These are phyloP conservation scores for Casuarina cunninghamiana DNA, from an alignment of 306 rosid species.

Conservation along the genomic window DNA sequence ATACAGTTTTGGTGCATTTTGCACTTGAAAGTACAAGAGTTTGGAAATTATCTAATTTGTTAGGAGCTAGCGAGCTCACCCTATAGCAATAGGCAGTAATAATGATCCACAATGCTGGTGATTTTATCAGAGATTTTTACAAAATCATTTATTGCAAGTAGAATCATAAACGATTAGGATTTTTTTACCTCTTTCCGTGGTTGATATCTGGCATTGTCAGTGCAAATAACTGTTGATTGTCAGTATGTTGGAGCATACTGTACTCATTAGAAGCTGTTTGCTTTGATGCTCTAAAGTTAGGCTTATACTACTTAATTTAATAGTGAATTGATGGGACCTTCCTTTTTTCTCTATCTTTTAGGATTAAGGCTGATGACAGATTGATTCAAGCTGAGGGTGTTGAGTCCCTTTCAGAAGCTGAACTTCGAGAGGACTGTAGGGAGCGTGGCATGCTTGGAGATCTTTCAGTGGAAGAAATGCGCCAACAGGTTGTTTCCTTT, in stretches of 20 bases:
- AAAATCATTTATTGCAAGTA: not conserved
- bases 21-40: not conserved
- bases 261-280: not conserved
- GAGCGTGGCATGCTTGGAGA: slow-evolving; percentile 97
- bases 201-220: not conserved
- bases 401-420: slow-evolving; percentile 94
- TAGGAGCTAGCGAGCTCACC: not conserved
- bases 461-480: slow-evolving; percentile 94
- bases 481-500: slow-evolving; percentile 71
- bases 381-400: slow-evolving; percentile 89
- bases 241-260: not conserved
- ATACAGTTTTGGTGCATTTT: not conserved
- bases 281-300: not conserved
- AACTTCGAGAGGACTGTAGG: slow-evolving; percentile 94
- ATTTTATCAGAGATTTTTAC: not conserved
- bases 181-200: not conserved
- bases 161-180: not conserved
- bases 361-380: slow-evolving; percentile 90
- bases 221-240: not conserved
- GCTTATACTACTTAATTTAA: not conserved
- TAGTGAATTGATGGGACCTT: slow-evolving; percentile 9
- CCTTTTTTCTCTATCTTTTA: slow-evolving; percentile 22
- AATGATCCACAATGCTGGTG: not conserved
- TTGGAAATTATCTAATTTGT: not conserved
- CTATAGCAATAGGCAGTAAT: not conserved